Evolutionary conservation across 768 basidiomycete genomes (phyloP), one percentile per base, ranked within the genome.

Genomic region (Lentinula sp.): DNA sequence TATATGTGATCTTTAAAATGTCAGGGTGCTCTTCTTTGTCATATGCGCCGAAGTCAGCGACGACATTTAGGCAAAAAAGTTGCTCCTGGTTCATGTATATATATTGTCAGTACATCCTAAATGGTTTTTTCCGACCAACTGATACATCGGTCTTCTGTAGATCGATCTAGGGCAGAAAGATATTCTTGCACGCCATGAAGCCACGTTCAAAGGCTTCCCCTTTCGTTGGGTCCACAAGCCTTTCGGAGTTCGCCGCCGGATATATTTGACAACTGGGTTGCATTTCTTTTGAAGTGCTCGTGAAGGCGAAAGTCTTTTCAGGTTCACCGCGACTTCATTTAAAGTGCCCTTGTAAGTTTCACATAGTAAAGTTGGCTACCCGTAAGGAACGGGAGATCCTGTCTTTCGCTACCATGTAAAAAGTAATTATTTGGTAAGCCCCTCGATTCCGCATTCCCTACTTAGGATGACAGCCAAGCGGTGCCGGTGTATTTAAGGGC

Each of bases 401-500:
- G 72, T 75, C 75, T 66, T 73, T 75, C 74, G 76, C 77, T 71
- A 73, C 71, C 70, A 69, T 71, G 72, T 71, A 72, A 70, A 67
- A 71, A 70, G 66, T 67, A 70, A 70, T 65, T 71, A 66, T 72
- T 71, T 70, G 70, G 73, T 70, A 70, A 75, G 76, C 75, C 70
- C 74, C 70, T 75, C 71, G 70, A 72, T 70, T 69, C 66, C 72
- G 70, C 71, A 65, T 73, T 76, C 69, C 75, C 73, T 76, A 73
- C 70, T 70, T 70, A 66, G 64, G 57, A 67, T 74, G 76, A 75
- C 75, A 75, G 69, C 69, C 76, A 71, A 71, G 66, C 71, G 74
- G 73, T 67, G 70, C 73, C 77, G 73, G 72, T 68, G 70, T 77
- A 76, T 77, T 79, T 78, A 80, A 78, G 73, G 72, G 71, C 74